Base-by-base conservation (phyloP, 768 basidiomycete species). In the Neoboletus brunneissimus region DNA sequence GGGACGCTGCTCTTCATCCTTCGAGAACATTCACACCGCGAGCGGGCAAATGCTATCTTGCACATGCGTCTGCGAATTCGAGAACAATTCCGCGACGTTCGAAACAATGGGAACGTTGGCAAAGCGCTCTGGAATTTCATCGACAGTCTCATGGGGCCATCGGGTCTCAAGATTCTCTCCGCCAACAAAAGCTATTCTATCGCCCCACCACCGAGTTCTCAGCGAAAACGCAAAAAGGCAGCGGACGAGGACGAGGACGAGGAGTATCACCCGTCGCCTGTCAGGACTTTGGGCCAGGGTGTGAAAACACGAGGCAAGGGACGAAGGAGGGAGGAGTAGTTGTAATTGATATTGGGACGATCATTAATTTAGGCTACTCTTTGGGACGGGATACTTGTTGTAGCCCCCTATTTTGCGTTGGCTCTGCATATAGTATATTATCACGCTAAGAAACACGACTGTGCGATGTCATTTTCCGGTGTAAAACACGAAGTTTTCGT, bases 1-100 rank as follows among this genome's bases (percentile, higher is more conserved):
- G 91, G 89, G 54, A 82, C 91, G 22, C 68, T 90, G 13, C 75
- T 91, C 13, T 88, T 75, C 62, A 71, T 83, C 5, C 72, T 89
- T 53, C 76, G 78, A 15, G 72, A 77, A 8, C 34, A 56, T 18
- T 43, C 74, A 5, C 66, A 77, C 22, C 68, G 77, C 32, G 77
- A 82, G 3, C 80, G 78, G 40, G 86, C 86, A 2, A 69, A 70
- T 7, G 82, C 82, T 16, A 78, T 91, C 25, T 73, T 80, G 53
- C 67, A 79, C 51, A 77, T 94, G 62, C 83, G 90, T 42, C 63
- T 64, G 37, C 68, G 76, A 22, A 77, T 89, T 23, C 82, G 88
- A 53, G 71, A 75, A 32, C 68, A 78, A 48, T 85, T 81, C 68
- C 75, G 71, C 27, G 90, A 91, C 66, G 75, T 93, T 49, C 83